Evolutionary conservation across 495 filamentous ascomycete species (phyloP).

Genomic region (Lichina pygmaea): DNA sequence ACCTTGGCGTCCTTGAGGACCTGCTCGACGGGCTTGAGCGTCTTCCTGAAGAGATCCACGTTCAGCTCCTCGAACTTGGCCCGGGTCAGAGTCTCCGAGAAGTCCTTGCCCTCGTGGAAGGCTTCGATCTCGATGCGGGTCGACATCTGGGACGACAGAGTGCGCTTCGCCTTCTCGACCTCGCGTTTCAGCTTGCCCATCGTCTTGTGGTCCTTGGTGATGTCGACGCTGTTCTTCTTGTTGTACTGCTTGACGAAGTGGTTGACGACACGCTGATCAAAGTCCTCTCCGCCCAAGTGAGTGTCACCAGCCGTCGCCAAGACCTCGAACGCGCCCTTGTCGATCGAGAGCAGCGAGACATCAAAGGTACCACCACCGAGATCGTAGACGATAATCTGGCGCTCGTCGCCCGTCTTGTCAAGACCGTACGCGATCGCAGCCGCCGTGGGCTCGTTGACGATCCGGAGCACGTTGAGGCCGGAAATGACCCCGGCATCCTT

Average conservation of each 20-base stretch:
- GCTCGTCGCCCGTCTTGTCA: constrained; percentile 63
- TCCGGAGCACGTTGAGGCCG: constrained; percentile 87
- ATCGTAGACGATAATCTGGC: constrained; percentile 90
- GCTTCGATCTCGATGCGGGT: constrained; percentile 95
- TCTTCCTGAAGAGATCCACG: constrained; percentile 96
- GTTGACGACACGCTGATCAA: constrained; percentile 94
- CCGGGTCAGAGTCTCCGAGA: constrained; percentile 91
- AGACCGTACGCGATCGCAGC: constrained; percentile 73
- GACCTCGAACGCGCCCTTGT: constrained; percentile 95
- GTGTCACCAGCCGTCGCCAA: constrained; percentile 96
- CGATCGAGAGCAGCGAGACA: constrained; percentile 93
- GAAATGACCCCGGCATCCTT: constrained; percentile 92
- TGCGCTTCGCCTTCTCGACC: constrained; percentile 99
- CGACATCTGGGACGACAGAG: constrained; percentile 93
- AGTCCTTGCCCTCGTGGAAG: constrained; percentile 91
- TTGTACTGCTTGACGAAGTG: constrained; percentile 97
- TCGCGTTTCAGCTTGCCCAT: constrained; percentile 99
- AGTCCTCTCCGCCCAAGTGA: constrained; percentile 98
- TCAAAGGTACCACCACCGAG: constrained; percentile 99
- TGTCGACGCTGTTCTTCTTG: constrained; percentile 86
- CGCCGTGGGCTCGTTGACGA: constrained; percentile 86
- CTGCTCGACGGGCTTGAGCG: constrained; percentile 96
- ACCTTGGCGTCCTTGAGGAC: constrained; percentile 80
- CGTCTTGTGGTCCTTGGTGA: constrained; percentile 86
- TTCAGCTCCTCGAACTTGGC: constrained; percentile 99